These are phyloP conservation scores for Phytophthora pinifolia DNA, from an alignment of 352 stramenopile genomes.

Conservation along the genomic window DNA sequence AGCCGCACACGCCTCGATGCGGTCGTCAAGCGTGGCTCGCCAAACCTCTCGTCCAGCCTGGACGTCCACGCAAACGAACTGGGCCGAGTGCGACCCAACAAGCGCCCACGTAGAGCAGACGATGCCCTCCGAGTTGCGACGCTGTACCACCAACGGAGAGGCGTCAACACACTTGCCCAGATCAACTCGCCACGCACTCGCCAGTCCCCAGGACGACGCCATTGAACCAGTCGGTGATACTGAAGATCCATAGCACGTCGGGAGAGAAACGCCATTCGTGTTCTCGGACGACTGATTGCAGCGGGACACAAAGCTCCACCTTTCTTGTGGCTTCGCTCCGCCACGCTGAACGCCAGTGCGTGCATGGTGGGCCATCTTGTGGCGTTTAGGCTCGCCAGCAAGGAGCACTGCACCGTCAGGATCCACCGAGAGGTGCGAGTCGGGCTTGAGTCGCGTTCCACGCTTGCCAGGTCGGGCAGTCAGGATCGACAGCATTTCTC, in stretches of 20 bases:
- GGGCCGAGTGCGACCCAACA: slow-evolving; percentile 51
- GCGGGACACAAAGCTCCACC: slow-evolving; percentile 23
- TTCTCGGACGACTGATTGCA: slow-evolving; percentile 30
- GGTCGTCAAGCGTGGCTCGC: slow-evolving; percentile 46
- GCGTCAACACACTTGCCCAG: slow-evolving; percentile 66
- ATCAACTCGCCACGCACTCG: slow-evolving; percentile 34
- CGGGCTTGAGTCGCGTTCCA: neutral
- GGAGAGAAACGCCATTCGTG: slow-evolving; percentile 14
- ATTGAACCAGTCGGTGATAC: neutral
- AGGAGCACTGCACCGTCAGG: neutral
- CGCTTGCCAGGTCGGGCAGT: neutral
- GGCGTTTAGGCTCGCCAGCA: slow-evolving; percentile 14
- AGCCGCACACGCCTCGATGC: slow-evolving; percentile 54
- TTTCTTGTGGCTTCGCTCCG: neutral
- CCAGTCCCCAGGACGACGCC: slow-evolving; percentile 13
- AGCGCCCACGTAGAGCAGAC: slow-evolving; percentile 28
- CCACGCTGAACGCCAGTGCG: neutral
- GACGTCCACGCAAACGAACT: slow-evolving; percentile 50
- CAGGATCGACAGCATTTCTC: slow-evolving; percentile 10
- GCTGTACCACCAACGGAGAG: slow-evolving; percentile 51
- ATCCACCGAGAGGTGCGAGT: neutral
- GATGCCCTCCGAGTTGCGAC: neutral
- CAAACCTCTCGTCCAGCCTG: slow-evolving; percentile 30
- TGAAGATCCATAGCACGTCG: slow-evolving; percentile 12
- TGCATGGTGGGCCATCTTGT: slow-evolving; percentile 12